A percentile compares a stretch with the other conserved stretches of the same genome.
phyloP scores from a whole-genome alignment of 352 stramenopile species.

The Peronosclerospora sorghi region DNA sequence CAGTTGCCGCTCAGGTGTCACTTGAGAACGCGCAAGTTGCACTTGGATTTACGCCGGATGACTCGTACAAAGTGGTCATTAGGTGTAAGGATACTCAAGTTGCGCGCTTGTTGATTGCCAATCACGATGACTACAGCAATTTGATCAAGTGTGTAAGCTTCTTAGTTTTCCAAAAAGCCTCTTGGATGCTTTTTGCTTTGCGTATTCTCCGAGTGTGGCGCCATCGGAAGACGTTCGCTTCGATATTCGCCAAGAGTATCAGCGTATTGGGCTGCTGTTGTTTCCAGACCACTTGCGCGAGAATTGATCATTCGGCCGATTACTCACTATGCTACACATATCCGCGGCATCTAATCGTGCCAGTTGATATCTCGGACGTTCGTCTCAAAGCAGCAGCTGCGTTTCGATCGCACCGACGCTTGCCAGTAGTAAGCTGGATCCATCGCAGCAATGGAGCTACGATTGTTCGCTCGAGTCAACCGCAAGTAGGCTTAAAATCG shows the following conservation, averaged over 20 bases:
- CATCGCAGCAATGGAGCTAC: conserved; percentile 62
- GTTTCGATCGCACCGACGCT: conserved; percentile 57
- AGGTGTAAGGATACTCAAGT: conserved; percentile 74
- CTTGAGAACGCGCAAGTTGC: conserved; percentile 54
- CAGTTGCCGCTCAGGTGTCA: conserved; percentile 11
- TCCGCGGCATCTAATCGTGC: conserved; percentile 88
- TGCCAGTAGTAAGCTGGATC: conserved; percentile 71
- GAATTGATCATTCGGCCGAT: conserved; percentile 59
- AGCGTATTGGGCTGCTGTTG: conserved; percentile 62
- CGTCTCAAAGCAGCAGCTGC: conserved; percentile 62
- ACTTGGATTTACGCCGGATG: conserved; percentile 38
- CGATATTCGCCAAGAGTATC: conserved; percentile 69
- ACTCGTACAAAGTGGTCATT: conserved; percentile 59
- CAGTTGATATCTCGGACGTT: conserved; percentile 84
- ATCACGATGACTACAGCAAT: conserved; percentile 63
- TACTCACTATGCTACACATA: conserved; percentile 92
- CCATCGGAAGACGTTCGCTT: conserved; percentile 72
- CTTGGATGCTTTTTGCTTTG: conserved; percentile 77
- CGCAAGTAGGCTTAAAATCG: conserved; percentile 70
- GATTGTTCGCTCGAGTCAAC: conserved; percentile 75
- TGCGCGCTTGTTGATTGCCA: conserved; percentile 55
- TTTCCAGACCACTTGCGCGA: conserved; percentile 50
- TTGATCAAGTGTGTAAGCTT: conserved; percentile 67
- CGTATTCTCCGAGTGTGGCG: conserved; percentile 51
- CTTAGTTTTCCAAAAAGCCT: conserved; percentile 63